A percentile compares a stretch with the other conserved stretches of the same genome.
Conservation (phyloP, 495 filamentous ascomycete species). For the Talaromyces stipitatus region DNA sequence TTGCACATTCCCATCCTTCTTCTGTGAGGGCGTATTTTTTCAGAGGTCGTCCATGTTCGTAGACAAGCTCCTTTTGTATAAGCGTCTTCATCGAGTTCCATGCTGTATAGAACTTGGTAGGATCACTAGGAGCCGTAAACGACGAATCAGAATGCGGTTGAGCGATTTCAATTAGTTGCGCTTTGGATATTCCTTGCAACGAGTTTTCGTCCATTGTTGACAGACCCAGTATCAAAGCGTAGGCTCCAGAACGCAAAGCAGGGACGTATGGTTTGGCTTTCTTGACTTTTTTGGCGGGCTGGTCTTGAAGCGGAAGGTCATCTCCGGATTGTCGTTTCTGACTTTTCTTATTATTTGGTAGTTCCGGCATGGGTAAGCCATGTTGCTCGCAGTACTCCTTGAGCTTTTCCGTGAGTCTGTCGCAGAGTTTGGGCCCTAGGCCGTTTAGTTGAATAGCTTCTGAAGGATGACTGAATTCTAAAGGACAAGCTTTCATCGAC, state of each 20-base stretch:
- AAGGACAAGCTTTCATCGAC: conserved; percentile 70
- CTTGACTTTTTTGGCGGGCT: conserved; percentile 55
- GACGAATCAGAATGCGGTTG: conserved; percentile 69
- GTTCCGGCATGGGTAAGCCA: conserved; percentile 62
- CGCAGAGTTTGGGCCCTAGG: conserved; percentile 62
- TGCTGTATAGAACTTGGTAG: conserved; percentile 68
- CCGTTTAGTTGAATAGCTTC: conserved; percentile 66
- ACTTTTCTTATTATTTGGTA: conserved; percentile 31
- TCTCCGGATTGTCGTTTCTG: conserved; percentile 40
- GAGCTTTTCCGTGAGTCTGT: conserved; percentile 61
- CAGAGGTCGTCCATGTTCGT: conserved; percentile 59
- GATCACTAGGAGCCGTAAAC: conserved; percentile 60
- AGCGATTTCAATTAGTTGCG: conserved; percentile 59
- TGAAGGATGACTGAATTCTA: conserved; percentile 66
- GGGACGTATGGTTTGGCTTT: conserved; percentile 68
- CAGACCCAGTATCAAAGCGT: conserved; percentile 65
- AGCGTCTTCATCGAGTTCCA: conserved; percentile 84
- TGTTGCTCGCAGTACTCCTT: conserved; percentile 60
- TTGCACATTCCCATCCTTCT: conserved; percentile 73
- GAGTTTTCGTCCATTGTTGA: conserved; percentile 49
- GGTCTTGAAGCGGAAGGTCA: conserved; percentile 19
- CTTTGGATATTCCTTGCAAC: conserved; percentile 55
- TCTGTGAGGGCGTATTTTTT: conserved; percentile 67
- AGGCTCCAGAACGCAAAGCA: conserved; percentile 60
- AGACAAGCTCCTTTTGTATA: conserved; percentile 66